Base-by-base conservation (phyloP, 768 basidiomycete genomes). In the Candolleomyces eurysporus region DNA sequence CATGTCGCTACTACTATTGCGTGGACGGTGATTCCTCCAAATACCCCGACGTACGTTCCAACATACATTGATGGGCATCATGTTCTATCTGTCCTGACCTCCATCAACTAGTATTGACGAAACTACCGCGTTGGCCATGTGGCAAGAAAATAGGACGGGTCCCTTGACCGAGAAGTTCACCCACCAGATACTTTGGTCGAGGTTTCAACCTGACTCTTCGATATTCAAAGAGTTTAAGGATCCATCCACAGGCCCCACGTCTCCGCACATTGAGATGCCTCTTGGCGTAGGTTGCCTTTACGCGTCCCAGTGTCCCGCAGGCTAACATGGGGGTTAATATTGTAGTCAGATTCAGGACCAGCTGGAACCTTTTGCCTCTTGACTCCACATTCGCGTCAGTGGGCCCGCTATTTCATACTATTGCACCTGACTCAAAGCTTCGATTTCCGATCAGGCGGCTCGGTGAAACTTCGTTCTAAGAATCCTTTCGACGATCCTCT, bases 231-330 rank as follows among this genome's bases (percentile, higher is more conserved):
- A 53, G 31, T 62, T 55, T 30, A 42, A 32, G 4, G 64, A 65
- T 50, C 57, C 64, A 9, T 62, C 64, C 0, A 45, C 64, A 9
- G 64, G 64, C 11, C 58, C 61, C 6, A 50, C 48, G 4, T 55
- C 64, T 36, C 54, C 64, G 6, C 64, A 65, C 36, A 50, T 65
- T 7, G 54, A 65, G 36, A 30, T 59, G 2, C 21, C 59, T 7
- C 26, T 60, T 72, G 71, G 69, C 8, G 63, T 66, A 17, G n/a
- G 63, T 42, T 16, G 19, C 13, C 43, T 17, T 43, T 19, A 32
- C 6, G 26, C 36, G 11, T 36, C 11, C 5, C 11, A 36, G 36
- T 3, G 36, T 36, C 36, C 11, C 1, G 36, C 8, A 36, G 11
- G 36, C 36, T 36, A 36, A 36, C 6, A 11, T 7, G 1, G 6